Base-by-base conservation (phyloP, 179 eudicot species). In the Spinacia oleracea region DNA sequence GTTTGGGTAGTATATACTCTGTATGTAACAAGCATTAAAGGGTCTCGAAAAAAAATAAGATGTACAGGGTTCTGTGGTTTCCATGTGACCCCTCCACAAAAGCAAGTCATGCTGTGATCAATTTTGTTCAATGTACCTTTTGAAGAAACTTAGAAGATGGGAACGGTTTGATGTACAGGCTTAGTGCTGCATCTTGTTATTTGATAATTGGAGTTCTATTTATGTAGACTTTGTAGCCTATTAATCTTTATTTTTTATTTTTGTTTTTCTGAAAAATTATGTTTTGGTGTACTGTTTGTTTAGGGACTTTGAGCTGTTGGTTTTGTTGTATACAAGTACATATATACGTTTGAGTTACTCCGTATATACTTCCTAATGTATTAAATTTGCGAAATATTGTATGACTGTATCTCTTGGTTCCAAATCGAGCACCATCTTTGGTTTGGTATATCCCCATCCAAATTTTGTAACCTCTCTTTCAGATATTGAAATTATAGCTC, bases 1-100 rank as follows among this genome's bases (percentile, higher is more conserved):
- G 18, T 73, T 15, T 72, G 23, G 21, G 35, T 46, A 31, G 34
- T 71, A 46, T 23, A n/a, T 21, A n/a, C n/a, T n/a, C n/a, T n/a
- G n/a, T n/a, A 38, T 12, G 25, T 43, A 15, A n/a, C 70, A 42
- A 70, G 80, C 64, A 34, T 46, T 42, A n/a, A 21, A 60, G 16
- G 62, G 29, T 34, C 25, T 25, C 9, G 75, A 16, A 69, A 38
- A 68, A 78, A 23, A 35, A 29, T n/a, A 70, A 58, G 34, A 10
- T 75, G 81, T 76, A 55, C 65, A 73, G 27, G 70, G 23, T 43
- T 63, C 48, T 38, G 58, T 64, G 9, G 29, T 62, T 70, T 34
- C 34, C 34, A 29, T 9, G 6, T 15, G 48, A 40, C 69, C 4
- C 65, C 56, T 35, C 51, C 66, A 20, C n/a, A 31, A 15, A 66